Conservation (phyloP, 768 basidiomycete species). For the Erythrobasidium yunnanense region DNA sequence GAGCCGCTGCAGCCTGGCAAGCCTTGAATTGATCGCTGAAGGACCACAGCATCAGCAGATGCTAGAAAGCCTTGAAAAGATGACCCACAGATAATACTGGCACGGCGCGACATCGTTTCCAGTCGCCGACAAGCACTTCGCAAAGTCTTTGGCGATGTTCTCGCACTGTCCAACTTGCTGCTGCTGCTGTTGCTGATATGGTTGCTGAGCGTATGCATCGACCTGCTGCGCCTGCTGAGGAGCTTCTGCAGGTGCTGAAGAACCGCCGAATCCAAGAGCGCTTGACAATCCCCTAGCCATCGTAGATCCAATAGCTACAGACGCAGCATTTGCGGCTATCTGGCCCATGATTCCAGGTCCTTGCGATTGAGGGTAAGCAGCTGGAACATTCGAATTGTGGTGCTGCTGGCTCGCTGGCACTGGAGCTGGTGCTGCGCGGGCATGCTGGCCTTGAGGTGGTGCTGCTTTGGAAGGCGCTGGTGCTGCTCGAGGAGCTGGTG, state of each 20-base stretch:
- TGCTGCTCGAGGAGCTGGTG: not conserved
- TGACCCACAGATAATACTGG: constrained; percentile 18
- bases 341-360: constrained; percentile 18
- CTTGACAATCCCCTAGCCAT: constrained; percentile 6
- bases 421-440: not conserved
- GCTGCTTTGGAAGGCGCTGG: not conserved
- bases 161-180: not conserved
- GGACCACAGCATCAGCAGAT: not conserved
- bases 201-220: not conserved
- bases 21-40: constrained; percentile 23
- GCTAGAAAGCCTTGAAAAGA: not conserved
- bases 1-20: constrained; percentile 20
- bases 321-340: constrained; percentile 19
- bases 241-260: not conserved
- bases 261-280: constrained; percentile 12
- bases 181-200: constrained; percentile 6
- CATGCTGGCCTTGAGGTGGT: not conserved
- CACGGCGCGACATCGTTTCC: constrained; percentile 6
- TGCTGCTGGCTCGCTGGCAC: constrained; percentile 13
- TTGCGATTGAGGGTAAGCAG: constrained; percentile 12
- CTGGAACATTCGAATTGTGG: constrained; percentile 8
- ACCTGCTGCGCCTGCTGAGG: not conserved
- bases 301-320: constrained; percentile 2
- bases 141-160: constrained; percentile 15
- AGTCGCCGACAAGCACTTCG: constrained; percentile 19